Evolutionary conservation across 495 filamentous ascomycete genomes (phyloP).

Genomic region (Rostrohypoxylon terebratum): DNA sequence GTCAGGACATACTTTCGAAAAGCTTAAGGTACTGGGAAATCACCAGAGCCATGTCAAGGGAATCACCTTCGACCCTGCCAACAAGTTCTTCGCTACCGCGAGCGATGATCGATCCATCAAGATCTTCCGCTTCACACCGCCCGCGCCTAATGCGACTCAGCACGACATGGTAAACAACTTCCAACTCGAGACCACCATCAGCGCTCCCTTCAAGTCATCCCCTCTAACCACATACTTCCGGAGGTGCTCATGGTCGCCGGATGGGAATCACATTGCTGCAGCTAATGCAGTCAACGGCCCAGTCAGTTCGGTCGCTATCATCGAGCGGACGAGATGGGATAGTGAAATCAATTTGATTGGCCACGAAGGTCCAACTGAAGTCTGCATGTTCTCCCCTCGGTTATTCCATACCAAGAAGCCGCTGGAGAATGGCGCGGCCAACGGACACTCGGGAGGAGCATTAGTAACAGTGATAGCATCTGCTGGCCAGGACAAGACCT

Average conservation of each 20-base stretch:
- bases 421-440: constrained; percentile 50
- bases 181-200: constrained; percentile 86
- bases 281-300: constrained; percentile 97
- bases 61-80: constrained; percentile 97
- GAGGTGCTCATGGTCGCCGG: constrained; percentile 95
- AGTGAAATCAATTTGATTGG: constrained; percentile 97
- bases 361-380: constrained; percentile 95
- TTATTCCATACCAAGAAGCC: constrained; percentile 82
- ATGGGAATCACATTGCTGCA: constrained; percentile 96
- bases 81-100: constrained; percentile 98
- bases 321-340: constrained; percentile 92
- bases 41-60: constrained; percentile 99
- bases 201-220: constrained; percentile 83
- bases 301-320: constrained; percentile 95
- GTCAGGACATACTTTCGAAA: constrained; percentile 98
- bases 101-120: constrained; percentile 97
- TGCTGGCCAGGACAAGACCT: constrained; percentile 93
- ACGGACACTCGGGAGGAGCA: constrained; percentile 50
- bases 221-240: constrained; percentile 97
- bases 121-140: constrained; percentile 93
- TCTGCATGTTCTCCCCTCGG: constrained; percentile 95
- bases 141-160: constrained; percentile 88
- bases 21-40: constrained; percentile 88
- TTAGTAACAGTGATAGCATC: constrained; percentile 97
- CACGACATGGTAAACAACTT: constrained; percentile 98